Evolutionary conservation across 306 rosid species (phyloP).

Genomic region (Quercus rubra): DNA sequence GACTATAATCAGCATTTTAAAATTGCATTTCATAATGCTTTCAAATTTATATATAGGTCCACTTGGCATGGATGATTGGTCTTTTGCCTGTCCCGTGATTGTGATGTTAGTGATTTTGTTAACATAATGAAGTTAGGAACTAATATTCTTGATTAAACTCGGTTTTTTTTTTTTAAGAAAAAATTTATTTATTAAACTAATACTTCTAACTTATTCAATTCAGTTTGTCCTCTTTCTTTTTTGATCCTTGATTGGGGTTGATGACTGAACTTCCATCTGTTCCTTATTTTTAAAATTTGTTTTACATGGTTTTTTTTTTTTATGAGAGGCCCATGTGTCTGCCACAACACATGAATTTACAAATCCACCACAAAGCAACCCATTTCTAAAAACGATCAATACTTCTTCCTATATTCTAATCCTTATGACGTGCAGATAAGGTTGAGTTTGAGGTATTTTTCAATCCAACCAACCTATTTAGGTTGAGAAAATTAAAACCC

Average conservation of each 20-base stretch:
- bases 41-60: background rate
- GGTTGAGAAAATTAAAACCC: too few relatives aligned
- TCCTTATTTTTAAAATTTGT: background rate
- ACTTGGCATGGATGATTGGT: slow-evolving; percentile 8
- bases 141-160: background rate
- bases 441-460: too few relatives aligned
- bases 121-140: background rate
- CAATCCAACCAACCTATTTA: too few relatives aligned
- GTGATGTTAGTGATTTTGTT: background rate
- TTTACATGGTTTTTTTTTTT: background rate
- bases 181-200: too few relatives aligned
- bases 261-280: background rate
- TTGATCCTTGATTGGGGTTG: background rate
- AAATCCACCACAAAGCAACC: too few relatives aligned
- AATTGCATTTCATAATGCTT: background rate
- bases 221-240: background rate
- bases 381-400: too few relatives aligned
- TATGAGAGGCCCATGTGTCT: background rate
- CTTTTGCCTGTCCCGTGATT: slow-evolving; percentile 5
- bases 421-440: too few relatives aligned
- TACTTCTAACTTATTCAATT: background rate
- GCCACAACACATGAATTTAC: background rate
- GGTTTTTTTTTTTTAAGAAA: background rate
- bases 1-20: background rate
- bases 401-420: too few relatives aligned